Base-by-base conservation (phyloP, 2,329 filamentous ascomycete species). In the Botrytis squamosa region DNA sequence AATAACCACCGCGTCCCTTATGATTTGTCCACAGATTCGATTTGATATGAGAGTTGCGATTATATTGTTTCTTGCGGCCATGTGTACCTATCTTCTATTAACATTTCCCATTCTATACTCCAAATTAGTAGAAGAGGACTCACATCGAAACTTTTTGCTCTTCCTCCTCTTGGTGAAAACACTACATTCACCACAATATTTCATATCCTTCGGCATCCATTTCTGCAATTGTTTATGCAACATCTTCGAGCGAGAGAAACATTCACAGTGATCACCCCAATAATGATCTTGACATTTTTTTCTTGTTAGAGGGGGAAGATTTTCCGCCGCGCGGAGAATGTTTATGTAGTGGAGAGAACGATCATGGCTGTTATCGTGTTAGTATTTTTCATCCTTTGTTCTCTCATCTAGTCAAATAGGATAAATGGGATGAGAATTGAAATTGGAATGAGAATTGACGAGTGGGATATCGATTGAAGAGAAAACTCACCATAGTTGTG, bases 91-190 rank as follows among this genome's bases (percentile, higher is more conserved):
- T 38, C 33, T 1, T 18, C 60, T 76, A 29, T 55, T 7, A 55
- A 7, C 18, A 7, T 20, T 55, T 7, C n/a, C 7, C 18, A 44
- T 1, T 20, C 4, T 44, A 20, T 18, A 5, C 42, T 44, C 18
- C 42, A 7, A 1, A 8, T 18, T 7, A 0, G 5, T 8, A 7
- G 16, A 8, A 44, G 42, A 20, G 18, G 18, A 46, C 49, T 76
- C 63, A 78, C 79, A 80, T 63, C 74, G 67, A 25, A 72, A 70
- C 5, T 75, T 74, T 40, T 79, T 74, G 7, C 52, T 38, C n/a
- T 64, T 77, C 67, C 77, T 79, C 70, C 79, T 75, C 44, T 55
- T 73, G 5, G 78, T 79, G 55, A 78, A 80, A 57, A 71, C 76
- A 36, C 40, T 57, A 73, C 79, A 80, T 9, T 69, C 49, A 4